Base-by-base conservation (phyloP, 345 rosid genomes). In the Melastoma malabathricum region DNA sequence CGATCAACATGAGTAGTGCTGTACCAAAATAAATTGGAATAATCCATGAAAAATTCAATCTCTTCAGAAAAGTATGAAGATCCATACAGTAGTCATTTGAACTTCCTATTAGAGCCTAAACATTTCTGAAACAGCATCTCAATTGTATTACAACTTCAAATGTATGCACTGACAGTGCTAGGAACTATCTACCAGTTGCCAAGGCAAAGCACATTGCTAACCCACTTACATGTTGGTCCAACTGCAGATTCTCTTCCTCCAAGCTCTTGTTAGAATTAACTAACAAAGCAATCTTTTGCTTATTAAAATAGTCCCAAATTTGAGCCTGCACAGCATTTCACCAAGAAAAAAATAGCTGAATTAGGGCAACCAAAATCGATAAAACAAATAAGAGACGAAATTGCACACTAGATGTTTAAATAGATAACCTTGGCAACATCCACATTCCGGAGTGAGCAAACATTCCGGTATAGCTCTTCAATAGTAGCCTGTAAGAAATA, bases 171-270 rank as follows among this genome's bases (percentile, higher is more conserved):
- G 25, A n/a, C 12, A 51, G 18, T 5, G 16, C 6, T 25, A 48
- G 14, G 18, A 20, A 13, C 25, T 31, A 31, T 31, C 38, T 8
- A 41, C 10, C 5, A 13, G 13, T 29, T 20, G 9, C 25, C 8
- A 29, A 47, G 25, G 59, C 13, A 41, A 44, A 47, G 31, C 49
- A 48, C 18, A 53, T 25, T 44, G 47, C 47, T 15, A 54, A 23
- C 43, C 52, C 53, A 63, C 86, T 66, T 64, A 78, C 98, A 75
- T 84, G 68, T 67, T 86, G 96, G 75, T 86, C 87, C 81, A 72
- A 72, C 67, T 78, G 94, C 77, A 90, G 78, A 59, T 61, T 46
- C 18, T 75, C 66, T 41, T 77, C 87, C 64, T 86, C 94, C 68
- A 90, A 58, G 47, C 70, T 78, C 61, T 58, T 60, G 25, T 67